Evolutionary conservation across 352 stramenopile species (phyloP), one percentile per base, ranked within the genome.

Genomic region (Phytophthora ramorum): DNA sequence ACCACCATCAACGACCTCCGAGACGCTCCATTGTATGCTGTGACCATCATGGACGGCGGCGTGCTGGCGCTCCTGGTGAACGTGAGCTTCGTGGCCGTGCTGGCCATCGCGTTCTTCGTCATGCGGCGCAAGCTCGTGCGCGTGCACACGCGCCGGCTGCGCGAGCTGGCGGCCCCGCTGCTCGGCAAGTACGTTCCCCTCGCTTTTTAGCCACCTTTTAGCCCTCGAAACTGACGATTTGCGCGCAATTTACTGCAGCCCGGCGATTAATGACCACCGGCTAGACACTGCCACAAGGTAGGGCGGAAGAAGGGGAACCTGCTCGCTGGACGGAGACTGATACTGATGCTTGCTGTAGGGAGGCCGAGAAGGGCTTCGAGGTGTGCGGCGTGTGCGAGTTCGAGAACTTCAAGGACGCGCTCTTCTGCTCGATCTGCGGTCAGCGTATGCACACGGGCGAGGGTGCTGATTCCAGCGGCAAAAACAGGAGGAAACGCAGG

Each of bases 391-490:
- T 86, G 40, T 89, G 80, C 34, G 72, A 69, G 50, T 89, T 89
- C 52, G 78, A 83, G 58, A 89, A 89, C 71, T 89, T 87, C 63
- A 84, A 87, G 57, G 58, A 72, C 24, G 63, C 71, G 20, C 64
- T 64, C 32, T 81, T 80, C 65, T 89, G 80, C 52, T 74, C 61
- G 9, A 46, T 87, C 34, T 89, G 79, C 40, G 78, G 79, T 12
- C 71, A 81, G 43, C 40, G 61, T 32, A 69, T 88, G 54, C 58
- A 61, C 30, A 49, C 35, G 19, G 44, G 7, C 19, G 55, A 54
- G 22, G 24, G 19, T 8, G 2, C 41, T 17, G 55, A 56, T 8
- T 49, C 14, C 28, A 51, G 43, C 28, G 47, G 41, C n/a, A 56
- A 32, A 40, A 63, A 64, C 34, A 71, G 35, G 19, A 70, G 55